A percentile compares a stretch with the other conserved stretches of the same genome.
phyloP scores from a whole-genome alignment of 306 rosid genomes.

The Notholithocarpus densiflorus region DNA sequence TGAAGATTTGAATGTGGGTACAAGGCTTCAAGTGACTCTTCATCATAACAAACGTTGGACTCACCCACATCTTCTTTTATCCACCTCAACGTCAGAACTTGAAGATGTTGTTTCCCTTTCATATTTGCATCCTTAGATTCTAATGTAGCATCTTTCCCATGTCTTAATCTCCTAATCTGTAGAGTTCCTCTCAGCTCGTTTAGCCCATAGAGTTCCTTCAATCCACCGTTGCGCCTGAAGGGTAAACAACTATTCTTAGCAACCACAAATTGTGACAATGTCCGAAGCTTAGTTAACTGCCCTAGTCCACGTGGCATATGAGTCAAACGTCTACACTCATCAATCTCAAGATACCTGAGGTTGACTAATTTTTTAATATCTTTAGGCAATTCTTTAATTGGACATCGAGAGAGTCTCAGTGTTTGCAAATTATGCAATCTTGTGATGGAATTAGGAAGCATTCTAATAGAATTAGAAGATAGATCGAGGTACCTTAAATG shows the following conservation, averaged over 20 bases:
- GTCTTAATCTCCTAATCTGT: no score
- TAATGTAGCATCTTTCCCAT: no score
- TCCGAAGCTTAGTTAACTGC: not conserved
- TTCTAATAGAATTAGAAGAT: not conserved
- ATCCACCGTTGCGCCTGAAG: no score
- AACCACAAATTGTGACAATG: no score
- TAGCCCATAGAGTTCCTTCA: no score
- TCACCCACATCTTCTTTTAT: rapidly evolving
- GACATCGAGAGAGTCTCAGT: not conserved
- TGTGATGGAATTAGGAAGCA: not conserved
- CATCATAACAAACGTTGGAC: not conserved
- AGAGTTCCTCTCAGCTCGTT: no score
- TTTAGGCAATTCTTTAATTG: conserved; percentile 7
- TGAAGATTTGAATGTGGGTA: no score
- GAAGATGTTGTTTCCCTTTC: not conserved
- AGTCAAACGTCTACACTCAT: not conserved
- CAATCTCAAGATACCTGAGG: conserved; percentile 14
- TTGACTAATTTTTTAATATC: not conserved
- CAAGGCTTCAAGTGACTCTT: not conserved
- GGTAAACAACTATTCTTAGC: no score
- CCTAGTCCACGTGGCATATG: not conserved
- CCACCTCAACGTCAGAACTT: not conserved
- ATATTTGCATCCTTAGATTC: no score
- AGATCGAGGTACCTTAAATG: conserved; percentile 12
- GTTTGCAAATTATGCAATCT: not conserved